These are phyloP conservation scores for Ustilago sp. DNA, from an alignment of 1,284 basidiomycete genomes.

Conservation along the genomic window DNA sequence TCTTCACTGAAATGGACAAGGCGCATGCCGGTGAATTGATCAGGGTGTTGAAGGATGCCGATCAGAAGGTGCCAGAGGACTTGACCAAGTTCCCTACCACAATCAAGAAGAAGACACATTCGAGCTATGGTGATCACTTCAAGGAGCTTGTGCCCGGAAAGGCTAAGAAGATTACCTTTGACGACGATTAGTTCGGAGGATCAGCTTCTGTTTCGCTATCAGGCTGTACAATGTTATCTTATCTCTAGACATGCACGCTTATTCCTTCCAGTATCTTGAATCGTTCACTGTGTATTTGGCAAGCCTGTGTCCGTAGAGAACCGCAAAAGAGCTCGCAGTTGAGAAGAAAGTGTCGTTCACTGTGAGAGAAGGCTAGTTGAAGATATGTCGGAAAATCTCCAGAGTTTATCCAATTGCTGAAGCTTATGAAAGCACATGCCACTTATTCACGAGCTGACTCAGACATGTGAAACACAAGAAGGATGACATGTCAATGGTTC, in stretches of 20 bases:
- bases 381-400: too few species aligned
- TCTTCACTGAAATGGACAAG: conserved; percentile 78
- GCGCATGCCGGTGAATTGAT: conserved; percentile 94
- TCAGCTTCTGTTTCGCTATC: neutral
- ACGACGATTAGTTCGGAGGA: conserved; percentile 35
- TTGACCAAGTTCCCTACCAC: conserved; percentile 90
- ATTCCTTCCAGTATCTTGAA: neutral
- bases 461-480: too few species aligned
- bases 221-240: conserved; percentile 4
- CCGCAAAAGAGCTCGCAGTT: too few species aligned
- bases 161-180: conserved; percentile 74
- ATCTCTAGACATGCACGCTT: neutral
- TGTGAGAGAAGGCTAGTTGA: too few species aligned
- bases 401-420: too few species aligned
- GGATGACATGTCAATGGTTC: too few species aligned
- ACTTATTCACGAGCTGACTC: too few species aligned
- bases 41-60: conserved; percentile 88
- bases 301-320: neutral
- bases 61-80: conserved; percentile 78
- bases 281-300: neutral
- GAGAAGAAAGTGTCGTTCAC: too few species aligned
- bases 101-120: conserved; percentile 94
- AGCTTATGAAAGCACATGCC: too few species aligned
- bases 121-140: conserved; percentile 73
- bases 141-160: conserved; percentile 75